Base-by-base conservation (phyloP, 768 basidiomycete species). In the Termitomyces sp. region DNA sequence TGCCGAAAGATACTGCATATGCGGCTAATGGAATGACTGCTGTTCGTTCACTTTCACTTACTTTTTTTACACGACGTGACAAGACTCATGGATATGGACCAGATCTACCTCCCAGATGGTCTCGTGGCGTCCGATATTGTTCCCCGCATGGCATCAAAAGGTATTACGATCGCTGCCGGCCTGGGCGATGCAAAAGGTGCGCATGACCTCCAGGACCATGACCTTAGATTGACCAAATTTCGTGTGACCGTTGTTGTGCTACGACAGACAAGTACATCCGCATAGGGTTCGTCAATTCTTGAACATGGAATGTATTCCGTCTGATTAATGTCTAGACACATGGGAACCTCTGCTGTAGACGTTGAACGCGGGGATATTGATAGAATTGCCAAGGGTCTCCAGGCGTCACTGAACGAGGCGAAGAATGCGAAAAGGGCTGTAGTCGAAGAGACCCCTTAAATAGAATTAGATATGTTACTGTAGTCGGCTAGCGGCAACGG, bases 1-100 rank as follows among this genome's bases (percentile, higher is more conserved):
- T 95, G 10, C 81, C 90, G 11, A 61, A 75, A 6, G 74, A 77
- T 28, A 70, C 78, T 2, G 73, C 74, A 5, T 74, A 78, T 55
- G 76, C 84, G 4, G 92, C 94, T 8, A 90, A 92, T 63, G 92
- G 93, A 30, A 93, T 96, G 93, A 88, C 85, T 5, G 93, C 92
- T 38, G 81, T 88, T 60, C 46, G 73, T 64, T 26, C 0, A 40
- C 15, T 26, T 1, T 34, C 15, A 4, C 2, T 30, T n/a, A n/a
- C n/a, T 26, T 47, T 26, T 12, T 30, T n/a, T 32, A 37, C 24
- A 6, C 10, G 17, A 7, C 26, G 19, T 44, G 17, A 28, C 2
- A 10, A 44, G 19, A 22, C 26, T 54, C 30, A 58, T 26, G 22
- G 45, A 17, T n/a, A 28, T 58, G 21, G 26, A 11, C 15, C 35